Percentiles rank a stretch among this genome's conserved stretches.
Conservation (phyloP, 164 flowering plant species). For the Platanus orientalis region DNA sequence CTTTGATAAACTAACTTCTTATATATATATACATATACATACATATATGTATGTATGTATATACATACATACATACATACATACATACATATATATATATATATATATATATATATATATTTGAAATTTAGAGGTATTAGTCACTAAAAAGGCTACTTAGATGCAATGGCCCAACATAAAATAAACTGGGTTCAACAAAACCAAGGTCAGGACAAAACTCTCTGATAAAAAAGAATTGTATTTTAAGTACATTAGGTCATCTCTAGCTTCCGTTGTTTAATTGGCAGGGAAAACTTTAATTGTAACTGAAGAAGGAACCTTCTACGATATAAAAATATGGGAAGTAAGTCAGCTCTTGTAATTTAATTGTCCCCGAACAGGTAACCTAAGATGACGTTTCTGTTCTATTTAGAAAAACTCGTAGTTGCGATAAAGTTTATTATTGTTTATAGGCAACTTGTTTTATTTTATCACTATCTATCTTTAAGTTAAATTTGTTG, state of each 20-base stretch:
- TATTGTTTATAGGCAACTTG: not conserved
- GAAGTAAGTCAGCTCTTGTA: not conserved
- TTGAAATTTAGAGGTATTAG: slow-evolving; percentile 30
- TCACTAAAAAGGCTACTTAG: slow-evolving; percentile 21
- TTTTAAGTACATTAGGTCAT: slow-evolving; percentile 7
- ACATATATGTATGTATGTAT: no score
- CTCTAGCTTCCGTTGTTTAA: slow-evolving; percentile 4
- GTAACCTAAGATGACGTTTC: not conserved
- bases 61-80: no score
- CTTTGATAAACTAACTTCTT: no score
- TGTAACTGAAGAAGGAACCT: slow-evolving; percentile 3
- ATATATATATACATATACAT: no score
- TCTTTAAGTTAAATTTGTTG: no score
- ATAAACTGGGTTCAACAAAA: slow-evolving; percentile 1
- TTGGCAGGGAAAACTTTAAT: not conserved
- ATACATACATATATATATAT: no score
- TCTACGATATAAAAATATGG: not conserved
- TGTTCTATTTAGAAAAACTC: not conserved
- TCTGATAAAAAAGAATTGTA: slow-evolving; percentile 2
- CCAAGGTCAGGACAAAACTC: slow-evolving; percentile 12
- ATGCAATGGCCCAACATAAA: not conserved
- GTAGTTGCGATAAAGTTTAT: not conserved
- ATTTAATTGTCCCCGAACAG: not conserved
- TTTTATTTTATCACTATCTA: no score
- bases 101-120: no score